Percentiles rank a stretch among this genome's conserved stretches.
Conservation (phyloP, 148 eudicot species). For the Persicaria tinctoria region DNA sequence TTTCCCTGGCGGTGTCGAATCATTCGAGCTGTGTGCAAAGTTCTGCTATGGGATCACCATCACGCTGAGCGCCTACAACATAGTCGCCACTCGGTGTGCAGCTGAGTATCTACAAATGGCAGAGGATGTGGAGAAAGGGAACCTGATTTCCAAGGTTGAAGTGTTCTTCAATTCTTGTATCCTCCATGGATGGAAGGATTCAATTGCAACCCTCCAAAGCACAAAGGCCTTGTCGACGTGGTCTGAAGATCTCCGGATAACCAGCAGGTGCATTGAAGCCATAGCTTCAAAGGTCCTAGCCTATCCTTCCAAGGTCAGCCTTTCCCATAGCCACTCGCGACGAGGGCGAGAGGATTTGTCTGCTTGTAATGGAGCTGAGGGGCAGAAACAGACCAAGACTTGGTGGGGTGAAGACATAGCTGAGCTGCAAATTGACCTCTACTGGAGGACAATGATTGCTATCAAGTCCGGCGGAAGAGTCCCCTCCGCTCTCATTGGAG, state of each 20-base stretch:
- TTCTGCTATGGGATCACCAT: conserved; percentile 91
- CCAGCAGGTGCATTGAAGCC: conserved; percentile 66
- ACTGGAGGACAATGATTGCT: conserved; percentile 73
- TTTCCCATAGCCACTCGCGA: conserved; percentile 8
- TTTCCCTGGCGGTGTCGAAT: conserved; percentile 75
- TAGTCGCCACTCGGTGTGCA: conserved; percentile 62
- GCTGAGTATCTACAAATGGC: conserved; percentile 88
- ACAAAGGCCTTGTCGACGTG: conserved; percentile 49
- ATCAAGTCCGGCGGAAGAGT: conserved; percentile 61
- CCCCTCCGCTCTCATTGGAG: conserved; percentile 47
- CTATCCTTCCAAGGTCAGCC: conserved; percentile 41
- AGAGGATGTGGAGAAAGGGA: conserved; percentile 86
- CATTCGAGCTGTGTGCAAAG: conserved; percentile 85
- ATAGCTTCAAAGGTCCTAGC: conserved; percentile 47
- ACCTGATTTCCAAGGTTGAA: conserved; percentile 64
- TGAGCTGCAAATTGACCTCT: conserved; percentile 62
- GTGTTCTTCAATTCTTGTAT: conserved; percentile 78
- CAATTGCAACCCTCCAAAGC: conserved; percentile 50
- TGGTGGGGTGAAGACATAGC: conserved; percentile 92
- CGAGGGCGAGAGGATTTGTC: background rate
- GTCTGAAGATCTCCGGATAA: conserved; percentile 73
- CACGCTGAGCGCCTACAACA: conserved; percentile 77
- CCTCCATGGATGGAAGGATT: conserved; percentile 83
- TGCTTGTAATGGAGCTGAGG: background rate
- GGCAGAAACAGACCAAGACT: conserved; percentile 24